phyloP scores from a whole-genome alignment of 2,329 filamentous ascomycete species.

The Claviceps sp. region DNA sequence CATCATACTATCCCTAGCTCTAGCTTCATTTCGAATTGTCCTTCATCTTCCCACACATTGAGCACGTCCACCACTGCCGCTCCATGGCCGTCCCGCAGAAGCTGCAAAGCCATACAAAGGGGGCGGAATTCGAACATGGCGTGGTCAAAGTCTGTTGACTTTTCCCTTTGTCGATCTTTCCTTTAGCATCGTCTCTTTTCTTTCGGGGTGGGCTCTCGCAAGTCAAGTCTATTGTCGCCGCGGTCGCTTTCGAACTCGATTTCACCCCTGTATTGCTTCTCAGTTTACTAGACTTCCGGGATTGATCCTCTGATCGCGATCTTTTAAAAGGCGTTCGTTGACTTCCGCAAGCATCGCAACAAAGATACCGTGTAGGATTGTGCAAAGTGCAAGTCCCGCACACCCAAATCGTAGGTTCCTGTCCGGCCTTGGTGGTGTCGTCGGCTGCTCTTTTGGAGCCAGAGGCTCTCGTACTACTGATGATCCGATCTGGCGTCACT shows the following conservation, averaged over 20 bases:
- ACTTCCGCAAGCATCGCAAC: conserved; percentile 43
- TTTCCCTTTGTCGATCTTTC: conserved; percentile 1
- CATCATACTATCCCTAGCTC: neutral
- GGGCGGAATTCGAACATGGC: conserved; percentile 6
- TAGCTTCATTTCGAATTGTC: conserved; percentile 23
- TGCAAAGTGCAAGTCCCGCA: conserved; percentile 43
- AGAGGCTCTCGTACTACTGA: conserved; percentile 2
- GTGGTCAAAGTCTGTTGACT: conserved; percentile 7
- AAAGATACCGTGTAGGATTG: conserved; percentile 36
- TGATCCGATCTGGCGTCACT: conserved; percentile 12
- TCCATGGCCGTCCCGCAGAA: conserved; percentile 39
- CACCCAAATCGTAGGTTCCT: conserved; percentile 28
- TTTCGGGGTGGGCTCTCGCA: conserved; percentile 16
- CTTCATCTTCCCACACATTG: conserved; percentile 41
- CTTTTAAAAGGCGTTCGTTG: conserved; percentile 19
- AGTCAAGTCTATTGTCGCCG: conserved; percentile 21
- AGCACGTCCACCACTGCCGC: conserved; percentile 43
- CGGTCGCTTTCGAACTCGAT: conserved; percentile 5
- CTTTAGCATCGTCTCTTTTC: conserved; percentile 2
- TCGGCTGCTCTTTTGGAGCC: neutral
- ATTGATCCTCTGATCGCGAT: conserved; percentile 6
- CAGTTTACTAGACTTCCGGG: conserved; percentile 2
- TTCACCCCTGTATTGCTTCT: conserved; percentile 7
- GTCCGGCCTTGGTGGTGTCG: neutral
- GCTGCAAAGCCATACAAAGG: conserved; percentile 35